Percentiles rank a stretch among this genome's conserved stretches.
Evolutionary conservation across 2,329 filamentous ascomycete genomes (phyloP).

Genomic region (Dactylellina parvicollis): DNA sequence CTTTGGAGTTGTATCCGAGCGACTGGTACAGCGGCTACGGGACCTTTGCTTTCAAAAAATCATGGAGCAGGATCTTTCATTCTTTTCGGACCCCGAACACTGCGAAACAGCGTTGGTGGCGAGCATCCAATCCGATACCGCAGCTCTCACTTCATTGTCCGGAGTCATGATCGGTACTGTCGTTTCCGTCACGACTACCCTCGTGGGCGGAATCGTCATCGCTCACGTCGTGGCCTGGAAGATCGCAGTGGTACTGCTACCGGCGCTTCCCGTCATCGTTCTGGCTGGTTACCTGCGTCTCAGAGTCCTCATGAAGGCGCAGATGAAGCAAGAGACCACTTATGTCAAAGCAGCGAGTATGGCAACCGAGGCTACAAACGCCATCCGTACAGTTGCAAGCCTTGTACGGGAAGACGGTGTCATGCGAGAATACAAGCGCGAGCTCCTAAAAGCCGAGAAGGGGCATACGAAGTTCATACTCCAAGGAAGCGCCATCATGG

Average conservation of each 20-base stretch:
- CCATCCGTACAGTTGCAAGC: conserved; percentile 72
- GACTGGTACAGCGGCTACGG: conserved; percentile 63
- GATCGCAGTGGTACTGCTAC: conserved; percentile 66
- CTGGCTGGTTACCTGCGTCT: conserved; percentile 64
- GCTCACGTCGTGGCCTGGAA: conserved; percentile 66
- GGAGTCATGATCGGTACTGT: conserved; percentile 66
- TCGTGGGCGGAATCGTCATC: conserved; percentile 65
- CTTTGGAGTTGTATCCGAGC: conserved; percentile 65
- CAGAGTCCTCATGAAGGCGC: conserved; percentile 67
- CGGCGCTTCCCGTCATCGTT: conserved; percentile 65
- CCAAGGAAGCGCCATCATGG: conserved; percentile 64
- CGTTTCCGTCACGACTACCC: conserved; percentile 64
- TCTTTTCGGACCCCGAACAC: conserved; percentile 64
- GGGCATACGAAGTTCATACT: conserved; percentile 66
- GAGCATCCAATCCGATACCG: conserved; percentile 65
- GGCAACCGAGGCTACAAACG: conserved; percentile 73
- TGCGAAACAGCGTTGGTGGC: conserved; percentile 64
- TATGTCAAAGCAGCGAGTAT: conserved; percentile 73
- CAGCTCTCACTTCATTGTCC: conserved; percentile 64
- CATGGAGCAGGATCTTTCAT: conserved; percentile 59
- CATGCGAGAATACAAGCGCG: conserved; percentile 61
- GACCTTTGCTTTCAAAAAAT: conserved; percentile 61
- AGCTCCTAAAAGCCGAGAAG: conserved; percentile 62
- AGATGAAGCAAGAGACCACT: conserved; percentile 72
- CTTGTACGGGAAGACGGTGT: conserved; percentile 68